Conservation (phyloP, 176 grass and related monocot genomes). For the Aegilops sharonensis region DNA sequence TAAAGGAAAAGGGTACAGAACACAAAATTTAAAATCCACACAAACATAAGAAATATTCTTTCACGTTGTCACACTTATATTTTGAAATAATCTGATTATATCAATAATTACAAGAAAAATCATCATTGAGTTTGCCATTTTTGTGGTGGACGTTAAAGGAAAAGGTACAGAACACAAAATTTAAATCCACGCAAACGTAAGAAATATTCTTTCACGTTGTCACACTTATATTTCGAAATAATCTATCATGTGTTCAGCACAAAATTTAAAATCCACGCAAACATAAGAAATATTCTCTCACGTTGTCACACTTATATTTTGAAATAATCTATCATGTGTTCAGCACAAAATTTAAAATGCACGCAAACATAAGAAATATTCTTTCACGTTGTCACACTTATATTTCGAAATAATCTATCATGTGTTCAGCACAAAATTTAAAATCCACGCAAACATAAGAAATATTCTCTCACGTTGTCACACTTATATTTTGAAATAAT, state of each 20-base stretch:
- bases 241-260: not conserved
- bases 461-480: not conserved
- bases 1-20: not conserved
- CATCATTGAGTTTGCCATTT: not conserved
- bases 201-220: not conserved
- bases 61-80: not conserved
- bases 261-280: not conserved
- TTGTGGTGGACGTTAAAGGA: not conserved
- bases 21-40: not conserved
- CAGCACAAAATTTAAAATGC: not conserved
- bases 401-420: slow-evolving; percentile 3
- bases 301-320: not conserved
- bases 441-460: not conserved
- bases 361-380: not conserved
- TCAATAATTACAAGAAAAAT: not conserved
- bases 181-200: not conserved
- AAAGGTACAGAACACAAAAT: not conserved
- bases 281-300: not conserved
- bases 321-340: not conserved
- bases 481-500: slow-evolving; percentile 3
- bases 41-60: not conserved
- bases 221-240: not conserved
- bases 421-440: not conserved
- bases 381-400: not conserved
- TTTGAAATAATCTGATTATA: not conserved